Evolutionary conservation across 352 stramenopile genomes (phyloP), one percentile per base, ranked within the genome.

Genomic region (Phytophthora boehmeriae): DNA sequence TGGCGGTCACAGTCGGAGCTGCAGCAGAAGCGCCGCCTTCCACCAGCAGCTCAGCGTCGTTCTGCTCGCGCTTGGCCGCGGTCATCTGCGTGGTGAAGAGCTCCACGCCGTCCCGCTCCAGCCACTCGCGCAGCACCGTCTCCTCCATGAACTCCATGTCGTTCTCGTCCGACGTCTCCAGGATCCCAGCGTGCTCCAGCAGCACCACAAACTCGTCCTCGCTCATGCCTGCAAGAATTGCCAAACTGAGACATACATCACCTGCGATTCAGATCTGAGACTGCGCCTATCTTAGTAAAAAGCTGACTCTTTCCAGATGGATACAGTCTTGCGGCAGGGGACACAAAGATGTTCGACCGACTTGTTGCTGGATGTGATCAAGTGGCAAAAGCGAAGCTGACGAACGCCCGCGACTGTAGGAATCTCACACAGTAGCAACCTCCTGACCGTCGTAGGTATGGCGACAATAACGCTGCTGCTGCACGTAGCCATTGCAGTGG

Each of bases 141-240:
- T 81, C 71, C 57, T 89, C 80, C 48, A 92, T 78, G 53, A 84
- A 93, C 66, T 93, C 83, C 55, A 81, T 77, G 25, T 76, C 80
- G 34, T 78, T 79, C 45, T 83, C 81, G 32, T 94, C 83, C 53
- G 79, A 86, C 19, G 70, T 75, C 55, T 93, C 85, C 19, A 91
- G 74, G 49, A 94, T 77, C 17, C 85, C 85, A 14, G 85, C 83
- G 63, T 94, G 83, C 68, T 92, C 85, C 32, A 89, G 68, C 51
- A 92, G 70, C 76, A 94, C 83, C 28, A 94, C 83, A 59, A 94
- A 94, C 68, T 92, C 85, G 70, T 94, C 85, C 59, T 94, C 85
- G 64, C 80, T 92, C 80, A 90, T 91, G 27, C 5, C 13, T 35
- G 8, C 14, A 22, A 4, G 4, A 6, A 8, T 30, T 30, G 25